Percentiles rank a stretch among this genome's conserved stretches.
Conservation (phyloP, 2,329 filamentous ascomycete genomes). For the Leptoxyphium fumago region DNA sequence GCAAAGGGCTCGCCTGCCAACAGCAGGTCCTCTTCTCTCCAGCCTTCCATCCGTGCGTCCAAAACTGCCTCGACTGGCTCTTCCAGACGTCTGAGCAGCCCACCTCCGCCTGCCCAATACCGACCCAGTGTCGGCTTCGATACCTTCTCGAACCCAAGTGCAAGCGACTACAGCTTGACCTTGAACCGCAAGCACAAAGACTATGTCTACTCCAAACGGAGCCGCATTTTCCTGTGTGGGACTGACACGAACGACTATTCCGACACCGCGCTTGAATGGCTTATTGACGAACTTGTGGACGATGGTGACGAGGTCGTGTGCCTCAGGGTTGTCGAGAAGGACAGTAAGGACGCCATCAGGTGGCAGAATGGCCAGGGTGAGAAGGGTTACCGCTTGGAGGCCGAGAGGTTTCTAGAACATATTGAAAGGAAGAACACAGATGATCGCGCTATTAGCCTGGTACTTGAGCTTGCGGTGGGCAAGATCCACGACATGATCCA, state of each 20-base stretch:
- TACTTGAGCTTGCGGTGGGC: conserved; percentile 76
- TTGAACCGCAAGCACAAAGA: conserved; percentile 76
- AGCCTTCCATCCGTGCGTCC: conserved; percentile 8
- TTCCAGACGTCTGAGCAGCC: conserved; percentile 15
- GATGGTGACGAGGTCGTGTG: conserved; percentile 91
- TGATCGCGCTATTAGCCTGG: conserved; percentile 70
- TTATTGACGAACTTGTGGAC: conserved; percentile 81
- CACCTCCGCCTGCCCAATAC: conserved; percentile 36
- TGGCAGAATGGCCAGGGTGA: conserved; percentile 32
- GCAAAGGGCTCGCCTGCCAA: conserved; percentile 5
- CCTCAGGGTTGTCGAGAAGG: conserved; percentile 73
- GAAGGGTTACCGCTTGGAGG: conserved; percentile 54
- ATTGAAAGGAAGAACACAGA: conserved; percentile 70
- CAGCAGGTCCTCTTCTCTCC: conserved; percentile 17
- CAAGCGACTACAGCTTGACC: conserved; percentile 61
- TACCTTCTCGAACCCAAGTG: conserved; percentile 53
- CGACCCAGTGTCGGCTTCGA: conserved; percentile 58
- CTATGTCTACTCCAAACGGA: conserved; percentile 65
- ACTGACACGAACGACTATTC: conserved; percentile 86
- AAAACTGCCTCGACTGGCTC: conserved; percentile 2
- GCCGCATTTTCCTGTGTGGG: conserved; percentile 78
- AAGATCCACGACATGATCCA: conserved; percentile 86
- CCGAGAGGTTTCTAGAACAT: conserved; percentile 55
- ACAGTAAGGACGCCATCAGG: conserved; percentile 46
- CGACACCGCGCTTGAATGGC: conserved; percentile 82